Base-by-base conservation (phyloP, 2,329 filamentous ascomycete species). In the Phialocephala subalpina region DNA sequence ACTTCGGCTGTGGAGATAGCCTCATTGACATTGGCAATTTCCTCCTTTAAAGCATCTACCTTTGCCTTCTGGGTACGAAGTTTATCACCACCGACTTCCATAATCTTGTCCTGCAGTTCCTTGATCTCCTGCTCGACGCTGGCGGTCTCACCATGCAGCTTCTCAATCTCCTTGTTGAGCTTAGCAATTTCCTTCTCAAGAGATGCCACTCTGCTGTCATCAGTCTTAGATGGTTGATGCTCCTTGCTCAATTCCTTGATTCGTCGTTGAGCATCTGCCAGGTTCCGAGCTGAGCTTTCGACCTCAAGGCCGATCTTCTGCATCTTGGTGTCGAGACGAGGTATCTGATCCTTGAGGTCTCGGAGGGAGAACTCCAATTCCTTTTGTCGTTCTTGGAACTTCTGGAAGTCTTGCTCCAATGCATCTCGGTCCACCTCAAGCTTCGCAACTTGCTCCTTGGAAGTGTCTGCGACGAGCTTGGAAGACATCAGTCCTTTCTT, bases 401-500 rank as follows among this genome's bases (percentile, higher is more conserved):
- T 88, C 64, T 92, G 86, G 77, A 96, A 97, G 65, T 92, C 90
- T 73, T 90, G 84, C 77, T 99, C 96, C 69, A 97, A 85, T 1
- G 88, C 82, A 75, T 99, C 95, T 2, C 95, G 91, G 74, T 97
- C 94, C 55, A 87, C 83, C 77, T 99, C 96, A 16, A 97, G 87
- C 80, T 96, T 94, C 58, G 86, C 78, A 3, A 99, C 95, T 74
- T 97, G 92, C 71, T 98, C 95, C 78, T 93, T 94, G 60, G 89
- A 92, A 18, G 91, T 92, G 65, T 97, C 93, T 1, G 92, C 87
- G n/a, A 92, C 90, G 55, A 97, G 89, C 80, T 97, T 98, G 12
- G 94, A 97, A 0, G 95, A 98, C 97, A 99, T 99, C 64, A 94
- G 89, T 0, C 97, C 97, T 76, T 90, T 93, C 73, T 95, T 94